These are phyloP conservation scores for Calycina marina DNA, from an alignment of 2,329 filamentous ascomycete species.

Conservation along the genomic window DNA sequence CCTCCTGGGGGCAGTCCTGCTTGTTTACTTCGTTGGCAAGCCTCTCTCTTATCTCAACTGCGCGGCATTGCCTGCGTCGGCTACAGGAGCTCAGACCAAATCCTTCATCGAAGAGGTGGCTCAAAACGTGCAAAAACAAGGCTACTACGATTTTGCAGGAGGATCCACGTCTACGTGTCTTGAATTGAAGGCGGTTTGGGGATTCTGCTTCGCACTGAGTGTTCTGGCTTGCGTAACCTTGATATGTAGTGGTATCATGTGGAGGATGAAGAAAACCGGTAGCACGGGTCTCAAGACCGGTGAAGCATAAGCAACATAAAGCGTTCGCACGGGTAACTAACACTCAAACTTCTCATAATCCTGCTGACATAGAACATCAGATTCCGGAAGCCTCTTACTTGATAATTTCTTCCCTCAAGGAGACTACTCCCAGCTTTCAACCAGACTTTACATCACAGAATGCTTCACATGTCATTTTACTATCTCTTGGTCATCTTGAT, in stretches of 20 bases:
- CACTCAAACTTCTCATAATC: too few relatives aligned
- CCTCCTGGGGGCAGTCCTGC: conserved; percentile 63
- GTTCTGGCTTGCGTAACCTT: conserved; percentile 53
- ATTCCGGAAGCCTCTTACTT: too few relatives aligned
- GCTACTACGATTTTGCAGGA: conserved; percentile 34
- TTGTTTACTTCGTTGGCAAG: conserved; percentile 63
- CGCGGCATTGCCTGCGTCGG: conserved; percentile 29
- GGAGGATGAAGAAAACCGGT: conserved; percentile 28
- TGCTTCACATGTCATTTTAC: too few relatives aligned
- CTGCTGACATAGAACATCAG: too few relatives aligned
- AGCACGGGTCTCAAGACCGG: too few relatives aligned
- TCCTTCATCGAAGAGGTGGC: conserved; percentile 30
- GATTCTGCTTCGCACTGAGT: conserved; percentile 64
- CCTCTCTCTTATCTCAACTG: conserved; percentile 71
- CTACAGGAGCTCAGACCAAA: conserved; percentile 26
- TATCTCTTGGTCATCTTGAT: too few relatives aligned
- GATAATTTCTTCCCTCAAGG: too few relatives aligned
- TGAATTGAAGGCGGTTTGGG: conserved; percentile 81
- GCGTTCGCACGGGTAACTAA: too few relatives aligned
- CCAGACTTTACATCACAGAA: too few relatives aligned
- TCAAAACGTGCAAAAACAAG: conserved; percentile 28
- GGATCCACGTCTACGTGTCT: conserved; percentile 52
- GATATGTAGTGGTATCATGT: conserved; percentile 43
- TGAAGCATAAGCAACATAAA: too few relatives aligned
- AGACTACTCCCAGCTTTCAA: too few relatives aligned